phyloP scores from a whole-genome alignment of 2,329 filamentous ascomycete genomes.

The Rachicladosporium sp. region DNA sequence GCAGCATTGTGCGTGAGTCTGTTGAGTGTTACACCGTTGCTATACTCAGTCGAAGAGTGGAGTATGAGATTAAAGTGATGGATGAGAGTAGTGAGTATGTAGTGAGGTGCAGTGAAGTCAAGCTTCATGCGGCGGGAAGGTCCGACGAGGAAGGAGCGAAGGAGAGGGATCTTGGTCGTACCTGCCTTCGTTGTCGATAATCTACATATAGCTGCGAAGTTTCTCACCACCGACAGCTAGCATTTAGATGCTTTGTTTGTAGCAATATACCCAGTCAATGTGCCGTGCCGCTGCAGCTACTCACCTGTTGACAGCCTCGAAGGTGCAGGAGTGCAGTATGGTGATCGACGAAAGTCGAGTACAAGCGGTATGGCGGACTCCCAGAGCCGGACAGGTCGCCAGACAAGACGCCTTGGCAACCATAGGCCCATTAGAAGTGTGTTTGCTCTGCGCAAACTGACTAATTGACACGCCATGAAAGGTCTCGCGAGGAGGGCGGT shows the following conservation, averaged over 20 bases:
- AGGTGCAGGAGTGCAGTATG: too few species aligned
- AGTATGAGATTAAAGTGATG: neutral
- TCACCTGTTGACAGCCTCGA: too few species aligned
- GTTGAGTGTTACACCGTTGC: neutral
- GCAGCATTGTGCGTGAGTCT: neutral
- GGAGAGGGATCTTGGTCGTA: too few species aligned
- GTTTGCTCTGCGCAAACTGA: slow-evolving; percentile 80
- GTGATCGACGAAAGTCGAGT: too few species aligned
- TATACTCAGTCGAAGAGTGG: neutral
- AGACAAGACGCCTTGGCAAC: slow-evolving; percentile 13
- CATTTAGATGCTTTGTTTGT: too few species aligned
- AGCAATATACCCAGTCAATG: too few species aligned
- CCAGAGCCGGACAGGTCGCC: neutral
- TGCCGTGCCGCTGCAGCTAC: too few species aligned
- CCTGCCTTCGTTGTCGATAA: too few species aligned
- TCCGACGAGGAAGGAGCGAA: slow-evolving; percentile 2
- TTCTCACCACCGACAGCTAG: too few species aligned
- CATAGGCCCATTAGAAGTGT: slow-evolving; percentile 12
- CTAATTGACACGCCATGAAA: slow-evolving; percentile 84
- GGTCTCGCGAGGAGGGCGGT: slow-evolving; percentile 42
- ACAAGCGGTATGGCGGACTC: too few species aligned
- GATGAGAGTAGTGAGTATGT: neutral
- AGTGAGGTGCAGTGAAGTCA: neutral
- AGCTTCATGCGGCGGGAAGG: neutral
- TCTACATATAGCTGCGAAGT: too few species aligned